Evolutionary conservation across 331 rosid species (phyloP).

Genomic region (Quercus tomentella): DNA sequence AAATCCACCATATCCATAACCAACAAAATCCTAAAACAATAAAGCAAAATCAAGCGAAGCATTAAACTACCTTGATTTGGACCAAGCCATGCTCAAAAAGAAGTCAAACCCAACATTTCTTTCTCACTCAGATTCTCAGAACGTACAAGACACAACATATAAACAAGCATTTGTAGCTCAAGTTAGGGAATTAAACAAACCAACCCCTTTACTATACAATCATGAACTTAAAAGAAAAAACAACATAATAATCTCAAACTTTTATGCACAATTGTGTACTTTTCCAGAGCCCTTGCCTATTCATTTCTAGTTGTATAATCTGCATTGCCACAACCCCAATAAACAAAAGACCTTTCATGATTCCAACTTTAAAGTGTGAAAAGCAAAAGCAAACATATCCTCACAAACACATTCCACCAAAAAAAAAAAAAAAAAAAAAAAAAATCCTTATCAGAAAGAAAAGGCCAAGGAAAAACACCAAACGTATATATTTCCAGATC

Average conservation of each 20-base stretch:
- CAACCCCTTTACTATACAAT: background rate
- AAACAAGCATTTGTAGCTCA: background rate
- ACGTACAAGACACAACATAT: too few relatives aligned
- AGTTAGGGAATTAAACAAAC: background rate
- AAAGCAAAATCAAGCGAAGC: too few relatives aligned
- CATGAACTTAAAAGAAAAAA: background rate
- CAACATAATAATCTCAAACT: background rate
- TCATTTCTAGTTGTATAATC: background rate
- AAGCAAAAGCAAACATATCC: too few relatives aligned
- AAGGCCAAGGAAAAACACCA: background rate
- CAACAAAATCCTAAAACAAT: background rate
- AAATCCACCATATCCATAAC: too few relatives aligned
- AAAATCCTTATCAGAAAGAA: background rate
- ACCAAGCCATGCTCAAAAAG: too few relatives aligned
- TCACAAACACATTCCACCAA: too few relatives aligned
- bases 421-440: too few relatives aligned
- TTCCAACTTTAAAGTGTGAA: too few relatives aligned
- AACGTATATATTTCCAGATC: background rate
- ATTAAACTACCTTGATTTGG: too few relatives aligned
- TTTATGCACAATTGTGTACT: background rate
- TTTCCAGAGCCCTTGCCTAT: background rate
- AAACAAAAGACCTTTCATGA: too few relatives aligned
- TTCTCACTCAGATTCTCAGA: too few relatives aligned
- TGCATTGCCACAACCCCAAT: background rate
- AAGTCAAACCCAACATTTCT: too few relatives aligned